These are phyloP conservation scores for Cordyceps farinosa DNA, from an alignment of 2,329 filamentous ascomycete species.

Conservation along the genomic window DNA sequence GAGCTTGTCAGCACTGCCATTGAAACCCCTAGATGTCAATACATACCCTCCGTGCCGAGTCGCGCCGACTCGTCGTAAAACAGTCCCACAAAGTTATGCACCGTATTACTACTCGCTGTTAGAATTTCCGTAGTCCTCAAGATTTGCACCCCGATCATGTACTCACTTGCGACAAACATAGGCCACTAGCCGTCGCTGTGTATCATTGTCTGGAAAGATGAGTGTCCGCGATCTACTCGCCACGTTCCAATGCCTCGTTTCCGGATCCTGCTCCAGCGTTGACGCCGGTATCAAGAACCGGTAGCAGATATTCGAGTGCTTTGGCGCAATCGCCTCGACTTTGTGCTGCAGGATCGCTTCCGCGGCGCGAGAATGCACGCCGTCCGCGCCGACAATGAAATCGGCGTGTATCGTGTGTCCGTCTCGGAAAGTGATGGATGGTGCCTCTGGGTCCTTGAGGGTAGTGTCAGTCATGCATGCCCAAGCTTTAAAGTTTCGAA, in stretches of 20 bases:
- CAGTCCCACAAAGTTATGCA: slow-evolving; percentile 35
- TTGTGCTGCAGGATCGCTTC: slow-evolving; percentile 28
- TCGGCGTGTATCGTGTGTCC: slow-evolving; percentile 25
- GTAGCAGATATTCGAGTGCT: slow-evolving; percentile 33
- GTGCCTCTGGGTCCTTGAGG: slow-evolving; percentile 24
- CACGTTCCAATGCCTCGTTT: slow-evolving; percentile 31
- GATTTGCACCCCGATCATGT: no score
- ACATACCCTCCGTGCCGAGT: slow-evolving; percentile 23
- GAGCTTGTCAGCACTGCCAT: not conserved
- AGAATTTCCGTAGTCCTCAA: not conserved
- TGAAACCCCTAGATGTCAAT: not conserved
- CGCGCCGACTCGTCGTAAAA: slow-evolving; percentile 27
- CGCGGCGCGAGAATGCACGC: slow-evolving; percentile 35
- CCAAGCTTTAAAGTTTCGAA: not conserved
- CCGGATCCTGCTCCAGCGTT: slow-evolving; percentile 29
- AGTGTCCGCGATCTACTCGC: slow-evolving; percentile 26
- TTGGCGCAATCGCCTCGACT: slow-evolving; percentile 26
- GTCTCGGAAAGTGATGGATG: slow-evolving; percentile 29
- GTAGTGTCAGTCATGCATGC: not conserved
- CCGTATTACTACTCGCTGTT: slow-evolving; percentile 25
- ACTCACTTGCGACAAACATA: slow-evolving; percentile 34
- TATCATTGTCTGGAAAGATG: slow-evolving; percentile 25
- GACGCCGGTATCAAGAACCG: slow-evolving; percentile 34
- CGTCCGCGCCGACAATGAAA: slow-evolving; percentile 39
- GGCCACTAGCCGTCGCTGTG: slow-evolving; percentile 28